phyloP scores from a whole-genome alignment of 2,329 filamentous ascomycete genomes.

The Emergomyces orientalis region DNA sequence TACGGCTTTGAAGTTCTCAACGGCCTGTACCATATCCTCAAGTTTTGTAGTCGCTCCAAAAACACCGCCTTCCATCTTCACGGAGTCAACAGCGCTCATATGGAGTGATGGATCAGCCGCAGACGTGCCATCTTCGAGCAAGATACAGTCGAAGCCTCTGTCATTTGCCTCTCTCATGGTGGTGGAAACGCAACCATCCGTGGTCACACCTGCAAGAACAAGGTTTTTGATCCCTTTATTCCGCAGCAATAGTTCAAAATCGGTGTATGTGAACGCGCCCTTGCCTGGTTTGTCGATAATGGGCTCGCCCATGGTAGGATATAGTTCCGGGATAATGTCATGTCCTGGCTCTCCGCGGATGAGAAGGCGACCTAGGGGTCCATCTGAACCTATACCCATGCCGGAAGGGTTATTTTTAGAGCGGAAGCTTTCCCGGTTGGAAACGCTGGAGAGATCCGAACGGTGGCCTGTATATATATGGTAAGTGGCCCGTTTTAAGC shows the following conservation, averaged over 20 bases:
- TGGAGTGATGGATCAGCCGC: conserved; percentile 36
- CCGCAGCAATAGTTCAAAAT: conserved; percentile 45
- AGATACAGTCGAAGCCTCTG: conserved; percentile 45
- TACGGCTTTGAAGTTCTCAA: conserved; percentile 35
- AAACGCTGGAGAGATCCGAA: conserved; percentile 48
- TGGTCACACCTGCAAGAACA: conserved; percentile 46
- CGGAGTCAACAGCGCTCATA: conserved; percentile 33
- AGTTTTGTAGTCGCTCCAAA: conserved; percentile 34
- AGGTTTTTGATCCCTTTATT: conserved; percentile 45
- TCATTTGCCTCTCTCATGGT: conserved; percentile 50
- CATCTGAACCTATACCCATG: conserved; percentile 44
- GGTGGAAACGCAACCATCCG: conserved; percentile 47
- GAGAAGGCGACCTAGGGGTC: conserved; percentile 50
- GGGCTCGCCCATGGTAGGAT: conserved; percentile 40
- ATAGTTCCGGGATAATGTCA: conserved; percentile 47
- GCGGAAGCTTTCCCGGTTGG: conserved; percentile 45
- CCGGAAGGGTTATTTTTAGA: conserved; percentile 44
- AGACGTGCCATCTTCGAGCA: conserved; percentile 43
- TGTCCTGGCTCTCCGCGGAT: conserved; percentile 51
- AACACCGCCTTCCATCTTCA: conserved; percentile 41
- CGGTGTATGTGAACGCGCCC: conserved; percentile 46
- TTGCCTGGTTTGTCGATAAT: conserved; percentile 49
- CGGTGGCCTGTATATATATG: conserved; percentile 32
- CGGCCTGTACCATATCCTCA: conserved; percentile 33
- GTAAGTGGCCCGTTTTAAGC: not conserved